Percentiles rank a stretch among this genome's conserved stretches.
These are phyloP conservation scores for Penicillium pulvis DNA, from an alignment of 495 filamentous ascomycete genomes.

Conservation along the genomic window DNA sequence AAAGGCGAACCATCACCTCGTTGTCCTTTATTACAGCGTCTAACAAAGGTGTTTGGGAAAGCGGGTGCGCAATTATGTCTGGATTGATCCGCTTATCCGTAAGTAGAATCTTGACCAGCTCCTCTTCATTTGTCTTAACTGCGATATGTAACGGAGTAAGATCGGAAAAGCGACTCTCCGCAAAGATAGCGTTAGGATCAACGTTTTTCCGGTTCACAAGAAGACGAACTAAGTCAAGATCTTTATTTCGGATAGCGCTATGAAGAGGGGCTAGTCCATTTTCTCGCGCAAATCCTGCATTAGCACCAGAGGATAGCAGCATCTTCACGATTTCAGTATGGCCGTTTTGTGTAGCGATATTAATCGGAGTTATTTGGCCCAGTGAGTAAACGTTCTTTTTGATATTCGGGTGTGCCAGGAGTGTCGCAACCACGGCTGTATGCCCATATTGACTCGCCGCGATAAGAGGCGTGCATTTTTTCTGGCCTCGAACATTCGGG, in stretches of 20 bases:
- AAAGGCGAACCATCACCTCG: conserved; percentile 5
- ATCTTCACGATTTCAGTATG: conserved; percentile 8
- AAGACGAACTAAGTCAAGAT: conserved; percentile 1
- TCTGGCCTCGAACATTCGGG: neutral
- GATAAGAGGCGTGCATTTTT: neutral
- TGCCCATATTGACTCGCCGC: conserved; percentile 3
- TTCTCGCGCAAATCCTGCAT: neutral
- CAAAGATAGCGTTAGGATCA: neutral
- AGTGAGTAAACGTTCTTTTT: conserved; percentile 2
- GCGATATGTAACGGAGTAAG: neutral
- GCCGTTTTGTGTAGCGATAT: neutral
- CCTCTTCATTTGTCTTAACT: neutral
- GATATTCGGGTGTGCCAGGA: conserved; percentile 6
- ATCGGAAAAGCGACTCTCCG: neutral
- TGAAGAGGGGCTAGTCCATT: neutral
- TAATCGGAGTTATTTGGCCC: conserved; percentile 2
- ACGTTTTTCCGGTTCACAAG: conserved; percentile 5
- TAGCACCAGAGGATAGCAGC: neutral
- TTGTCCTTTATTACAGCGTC: conserved; percentile 7
- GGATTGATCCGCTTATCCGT: conserved; percentile 10
- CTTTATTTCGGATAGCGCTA: neutral
- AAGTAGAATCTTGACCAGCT: conserved; percentile 1
- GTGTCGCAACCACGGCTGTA: conserved; percentile 4
- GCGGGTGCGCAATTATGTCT: neutral
- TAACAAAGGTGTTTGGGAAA: neutral